phyloP scores from a whole-genome alignment of 2,329 filamentous ascomycete genomes.

The Podosphaera fusca region DNA sequence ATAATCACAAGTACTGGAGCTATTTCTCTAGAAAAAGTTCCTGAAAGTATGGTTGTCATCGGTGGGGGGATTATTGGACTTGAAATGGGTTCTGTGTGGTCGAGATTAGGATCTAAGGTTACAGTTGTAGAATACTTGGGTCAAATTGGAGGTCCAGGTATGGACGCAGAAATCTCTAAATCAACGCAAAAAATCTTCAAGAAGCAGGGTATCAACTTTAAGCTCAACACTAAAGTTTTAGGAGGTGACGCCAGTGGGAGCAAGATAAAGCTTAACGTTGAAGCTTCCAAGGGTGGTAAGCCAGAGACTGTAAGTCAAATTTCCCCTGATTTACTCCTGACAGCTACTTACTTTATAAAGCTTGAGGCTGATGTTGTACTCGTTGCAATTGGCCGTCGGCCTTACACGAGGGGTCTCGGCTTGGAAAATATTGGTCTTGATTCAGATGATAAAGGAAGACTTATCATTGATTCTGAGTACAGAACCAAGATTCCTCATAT shows the following conservation, averaged over 20 bases:
- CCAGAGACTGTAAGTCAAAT: slow-evolving; percentile 47
- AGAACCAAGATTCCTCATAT: slow-evolving; percentile 95
- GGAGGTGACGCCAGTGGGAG: slow-evolving; percentile 62
- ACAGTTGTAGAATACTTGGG: slow-evolving; percentile 92
- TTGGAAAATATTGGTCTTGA: slow-evolving; percentile 87
- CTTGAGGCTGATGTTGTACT: slow-evolving; percentile 89
- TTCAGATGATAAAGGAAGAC: slow-evolving; percentile 74
- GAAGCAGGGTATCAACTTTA: slow-evolving; percentile 97
- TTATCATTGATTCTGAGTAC: slow-evolving; percentile 97
- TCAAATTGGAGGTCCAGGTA: slow-evolving; percentile 92
- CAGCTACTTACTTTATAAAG: slow-evolving; percentile 21
- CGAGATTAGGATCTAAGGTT: slow-evolving; percentile 74
- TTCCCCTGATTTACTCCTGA: not conserved
- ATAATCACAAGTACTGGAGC: slow-evolving; percentile 93
- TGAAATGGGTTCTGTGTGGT: slow-evolving; percentile 98
- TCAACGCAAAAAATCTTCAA: slow-evolving; percentile 71
- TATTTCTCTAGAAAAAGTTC: slow-evolving; percentile 69
- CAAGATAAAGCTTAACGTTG: slow-evolving; percentile 59
- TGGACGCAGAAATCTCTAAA: slow-evolving; percentile 90
- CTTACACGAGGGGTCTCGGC: slow-evolving; percentile 77
- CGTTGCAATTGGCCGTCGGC: slow-evolving; percentile 85
- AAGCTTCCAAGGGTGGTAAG: slow-evolving; percentile 92
- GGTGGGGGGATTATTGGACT: slow-evolving; percentile 96
- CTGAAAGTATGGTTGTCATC: slow-evolving; percentile 92
- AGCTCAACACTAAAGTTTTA: slow-evolving; percentile 86